Conservation (phyloP, 2,329 filamentous ascomycete genomes). For the Aspergillus sergii region DNA sequence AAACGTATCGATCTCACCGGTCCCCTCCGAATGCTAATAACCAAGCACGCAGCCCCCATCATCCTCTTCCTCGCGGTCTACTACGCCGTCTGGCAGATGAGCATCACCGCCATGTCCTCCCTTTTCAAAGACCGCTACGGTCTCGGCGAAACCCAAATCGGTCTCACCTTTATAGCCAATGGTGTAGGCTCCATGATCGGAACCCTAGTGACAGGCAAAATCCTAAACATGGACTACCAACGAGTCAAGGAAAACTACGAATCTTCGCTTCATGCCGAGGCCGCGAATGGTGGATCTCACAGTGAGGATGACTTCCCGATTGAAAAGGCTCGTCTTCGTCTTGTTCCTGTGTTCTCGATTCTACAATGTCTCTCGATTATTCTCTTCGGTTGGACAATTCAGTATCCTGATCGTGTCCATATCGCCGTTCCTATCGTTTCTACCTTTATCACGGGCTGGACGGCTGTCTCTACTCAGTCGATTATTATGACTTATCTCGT, state of each 20-base stretch:
- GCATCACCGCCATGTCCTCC: conserved; percentile 56
- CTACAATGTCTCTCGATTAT: conserved; percentile 52
- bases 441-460: conserved; percentile 57
- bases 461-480: conserved; percentile 52
- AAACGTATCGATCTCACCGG: conserved; percentile 50
- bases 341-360: conserved; percentile 49
- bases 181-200: conserved; percentile 59
- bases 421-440: conserved; percentile 55
- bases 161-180: conserved; percentile 58
- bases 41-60: conserved; percentile 47
- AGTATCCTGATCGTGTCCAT: conserved; percentile 45
- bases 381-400: conserved; percentile 57
- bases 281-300: not conserved
- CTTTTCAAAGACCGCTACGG: conserved; percentile 51
- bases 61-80: conserved; percentile 54
- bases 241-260: conserved; percentile 40
- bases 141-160: conserved; percentile 49
- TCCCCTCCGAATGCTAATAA: conserved; percentile 52
- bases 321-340: conserved; percentile 55
- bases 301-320: conserved; percentile 46
- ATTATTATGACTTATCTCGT: conserved; percentile 57
- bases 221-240: conserved; percentile 56
- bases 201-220: conserved; percentile 54
- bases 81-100: conserved; percentile 60
- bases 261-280: not conserved